Evolutionary conservation across 192 early-diverging fungal genomes (phyloP), one percentile per base, ranked within the genome.

Genomic region (Coemansia biformis): DNA sequence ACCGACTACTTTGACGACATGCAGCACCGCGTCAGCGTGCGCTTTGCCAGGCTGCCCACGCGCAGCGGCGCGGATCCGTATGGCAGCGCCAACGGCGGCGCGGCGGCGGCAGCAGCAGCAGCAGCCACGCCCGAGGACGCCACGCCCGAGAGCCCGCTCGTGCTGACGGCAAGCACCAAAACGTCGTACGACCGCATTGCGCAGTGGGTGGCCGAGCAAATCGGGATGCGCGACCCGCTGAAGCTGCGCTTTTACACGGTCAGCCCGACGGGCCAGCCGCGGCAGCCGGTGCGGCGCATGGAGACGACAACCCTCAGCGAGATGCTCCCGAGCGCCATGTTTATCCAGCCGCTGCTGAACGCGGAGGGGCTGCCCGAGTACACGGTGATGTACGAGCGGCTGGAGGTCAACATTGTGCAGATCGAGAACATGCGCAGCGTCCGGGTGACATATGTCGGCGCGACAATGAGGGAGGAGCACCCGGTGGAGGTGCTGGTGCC

Each of bases 351-450:
- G 5, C 18, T 42, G 31, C 34, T 47, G 36, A 52, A 49, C 46
- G 30, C 32, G 8, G 28, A 62, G 13, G 43, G 51, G 2, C 32
- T 51, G 32, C 46, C 61, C 33, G 57, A 72, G 30, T 67, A 66
- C 30, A 51, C 76, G 10, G 48, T 98, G 8, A 80, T 75, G 46
- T 98, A 93, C 63, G 92, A 98, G 59, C 75, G 90, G 36, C 46
- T 96, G 38, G 86, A 92, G 26, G 77, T 92, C 16, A 76, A 81
- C 30, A 75, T 96, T 15, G 57, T 74, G 18, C 91, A 98, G 64
- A 63, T 96, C 17, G 92, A 96, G 46, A 83, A 52, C 26, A 92
- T 92, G 63, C 78, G 82, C 31, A 59, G 53, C 38, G 46, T 93
- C 10, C 85, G 83, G 24, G 75, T 94, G 6, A 77, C 56, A 10